These are phyloP conservation scores for Viola pubescens DNA, from an alignment of 441 rosid genomes.

Conservation along the genomic window DNA sequence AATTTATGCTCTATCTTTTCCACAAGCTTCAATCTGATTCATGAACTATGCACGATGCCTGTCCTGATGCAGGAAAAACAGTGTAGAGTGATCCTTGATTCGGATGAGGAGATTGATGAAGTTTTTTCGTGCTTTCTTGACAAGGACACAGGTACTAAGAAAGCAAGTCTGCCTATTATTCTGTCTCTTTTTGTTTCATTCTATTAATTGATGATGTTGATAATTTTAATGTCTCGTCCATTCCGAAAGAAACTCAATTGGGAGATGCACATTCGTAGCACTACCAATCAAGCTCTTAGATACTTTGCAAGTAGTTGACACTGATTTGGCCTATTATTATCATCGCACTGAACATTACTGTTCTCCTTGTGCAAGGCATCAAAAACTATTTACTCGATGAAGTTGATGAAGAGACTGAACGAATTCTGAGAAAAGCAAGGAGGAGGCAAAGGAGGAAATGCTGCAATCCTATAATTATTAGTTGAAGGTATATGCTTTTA, in stretches of 20 bases:
- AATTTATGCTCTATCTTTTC: no score
- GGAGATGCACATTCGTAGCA: not conserved
- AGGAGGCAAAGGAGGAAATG: conserved; percentile 68
- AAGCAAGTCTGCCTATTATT: not conserved
- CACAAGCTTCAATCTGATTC: no score
- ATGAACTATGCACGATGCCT: conserved; percentile 5
- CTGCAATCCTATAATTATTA: conserved; percentile 49
- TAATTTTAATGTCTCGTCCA: not conserved
- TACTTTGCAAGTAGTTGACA: not conserved
- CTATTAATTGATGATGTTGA: no score
- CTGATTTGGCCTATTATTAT: not conserved
- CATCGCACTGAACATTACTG: not conserved
- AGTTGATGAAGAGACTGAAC: conserved; percentile 51
- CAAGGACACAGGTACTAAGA: conserved; percentile 42
- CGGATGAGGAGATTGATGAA: conserved; percentile 76
- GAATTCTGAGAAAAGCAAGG: conserved; percentile 68
- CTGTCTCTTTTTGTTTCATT: not conserved
- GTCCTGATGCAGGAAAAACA: conserved; percentile 38
- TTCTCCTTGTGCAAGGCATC: conserved; percentile 20
- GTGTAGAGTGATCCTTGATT: conserved; percentile 38
- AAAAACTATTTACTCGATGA: conserved; percentile 38
- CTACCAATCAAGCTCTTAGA: not conserved
- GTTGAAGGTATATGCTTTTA: conserved; percentile 38
- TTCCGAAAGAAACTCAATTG: not conserved
- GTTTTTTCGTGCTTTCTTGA: conserved; percentile 68